phyloP scores from a whole-genome alignment of 208 protist species.

The Leishmania martiniquensis region DNA sequence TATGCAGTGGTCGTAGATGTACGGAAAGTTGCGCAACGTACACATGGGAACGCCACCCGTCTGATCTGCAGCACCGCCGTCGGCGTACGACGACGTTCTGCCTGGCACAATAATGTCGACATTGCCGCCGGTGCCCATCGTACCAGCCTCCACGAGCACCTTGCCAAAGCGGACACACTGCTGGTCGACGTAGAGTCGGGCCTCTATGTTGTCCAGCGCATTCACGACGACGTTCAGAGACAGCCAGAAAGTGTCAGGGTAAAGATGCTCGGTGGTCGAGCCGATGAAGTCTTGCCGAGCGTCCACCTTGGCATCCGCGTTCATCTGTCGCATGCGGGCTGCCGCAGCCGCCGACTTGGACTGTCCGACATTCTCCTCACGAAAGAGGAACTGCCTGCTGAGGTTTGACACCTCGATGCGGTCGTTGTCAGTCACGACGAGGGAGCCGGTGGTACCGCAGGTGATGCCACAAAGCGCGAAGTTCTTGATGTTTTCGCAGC shows the following conservation, averaged over 20 bases:
- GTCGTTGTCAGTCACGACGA: constrained; percentile 99
- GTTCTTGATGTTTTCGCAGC: constrained; percentile 99
- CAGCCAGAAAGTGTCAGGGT: constrained; percentile 97
- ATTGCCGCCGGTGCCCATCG: constrained; percentile 99
- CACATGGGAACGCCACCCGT: constrained; percentile 98
- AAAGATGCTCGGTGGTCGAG: constrained; percentile 95
- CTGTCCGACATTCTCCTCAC: constrained; percentile 95
- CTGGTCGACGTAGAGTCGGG: constrained; percentile 96
- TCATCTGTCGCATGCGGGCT: constrained; percentile 95
- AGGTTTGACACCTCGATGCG: constrained; percentile 99
- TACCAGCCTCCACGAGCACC: constrained; percentile 99
- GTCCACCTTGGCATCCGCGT: constrained; percentile 88
- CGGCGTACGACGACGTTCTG: constrained; percentile 98
- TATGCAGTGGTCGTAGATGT: constrained; percentile 99
- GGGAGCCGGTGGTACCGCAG: constrained; percentile 70
- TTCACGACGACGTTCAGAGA: constrained; percentile 97
- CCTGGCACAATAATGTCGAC: constrained; percentile 97
- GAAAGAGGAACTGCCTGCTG: constrained; percentile 99
- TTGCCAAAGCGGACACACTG: constrained; percentile 97
- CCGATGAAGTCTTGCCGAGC: constrained; percentile 94
- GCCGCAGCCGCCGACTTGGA: constrained; percentile 96
- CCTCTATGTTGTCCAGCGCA: constrained; percentile 99
- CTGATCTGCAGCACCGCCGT: constrained; percentile 96
- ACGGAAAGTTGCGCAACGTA: constrained; percentile 99
- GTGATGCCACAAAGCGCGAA: constrained; percentile 99